These are phyloP conservation scores for Onygena corvina DNA, from an alignment of 2,329 filamentous ascomycete genomes.

Conservation along the genomic window DNA sequence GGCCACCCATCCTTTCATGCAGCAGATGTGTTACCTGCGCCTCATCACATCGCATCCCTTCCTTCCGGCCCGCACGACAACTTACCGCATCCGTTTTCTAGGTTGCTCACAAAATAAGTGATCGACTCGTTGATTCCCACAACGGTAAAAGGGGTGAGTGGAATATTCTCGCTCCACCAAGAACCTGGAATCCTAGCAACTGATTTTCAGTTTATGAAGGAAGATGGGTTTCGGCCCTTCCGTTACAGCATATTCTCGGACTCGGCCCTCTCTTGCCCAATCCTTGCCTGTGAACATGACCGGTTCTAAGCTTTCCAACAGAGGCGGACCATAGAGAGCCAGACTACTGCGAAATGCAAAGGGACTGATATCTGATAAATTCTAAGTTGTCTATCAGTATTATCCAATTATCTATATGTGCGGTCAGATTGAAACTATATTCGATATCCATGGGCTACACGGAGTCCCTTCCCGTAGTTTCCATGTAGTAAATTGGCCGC, in stretches of 20 bases:
- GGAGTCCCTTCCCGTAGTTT: not conserved
- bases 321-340: not conserved
- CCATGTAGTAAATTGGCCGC: no score
- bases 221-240: not conserved
- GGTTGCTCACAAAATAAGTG: not conserved
- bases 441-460: not conserved
- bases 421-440: not conserved
- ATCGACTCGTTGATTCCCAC: not conserved
- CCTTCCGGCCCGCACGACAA: constrained; percentile 4
- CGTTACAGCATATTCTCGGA: not conserved
- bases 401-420: not conserved
- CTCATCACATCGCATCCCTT: not conserved
- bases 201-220: not conserved
- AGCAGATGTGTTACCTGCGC: not conserved
- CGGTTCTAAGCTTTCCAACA: not conserved
- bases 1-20: constrained; percentile 1
- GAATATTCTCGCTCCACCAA: not conserved
- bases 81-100: not conserved
- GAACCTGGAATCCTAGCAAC: not conserved
- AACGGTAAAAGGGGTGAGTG: not conserved
- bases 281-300: not conserved
- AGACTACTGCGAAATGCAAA: no score
- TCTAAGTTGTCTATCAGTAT: no score
- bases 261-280: not conserved
- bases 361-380: no score